phyloP scores from a whole-genome alignment of 805 yeast genomes.

The Yamadazyma akitaensis region DNA sequence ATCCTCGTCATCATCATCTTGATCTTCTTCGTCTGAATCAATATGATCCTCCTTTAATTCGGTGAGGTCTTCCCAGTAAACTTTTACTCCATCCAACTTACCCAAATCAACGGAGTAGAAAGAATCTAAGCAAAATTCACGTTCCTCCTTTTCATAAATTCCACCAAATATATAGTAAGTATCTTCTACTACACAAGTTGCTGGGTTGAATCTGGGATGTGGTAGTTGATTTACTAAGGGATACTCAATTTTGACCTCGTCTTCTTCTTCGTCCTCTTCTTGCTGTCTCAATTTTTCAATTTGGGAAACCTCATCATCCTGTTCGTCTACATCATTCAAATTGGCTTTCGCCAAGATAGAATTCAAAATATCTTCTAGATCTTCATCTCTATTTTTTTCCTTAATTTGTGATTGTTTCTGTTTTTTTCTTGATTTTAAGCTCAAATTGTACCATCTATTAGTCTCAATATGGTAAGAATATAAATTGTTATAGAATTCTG shows the following conservation, averaged over 20 bases:
- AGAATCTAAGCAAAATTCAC: constrained; percentile 79
- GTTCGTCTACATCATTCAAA: constrained; percentile 57
- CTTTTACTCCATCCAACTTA: constrained; percentile 81
- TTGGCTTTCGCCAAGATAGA: constrained; percentile 72
- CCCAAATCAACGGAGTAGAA: constrained; percentile 83
- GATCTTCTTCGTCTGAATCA: constrained; percentile 44
- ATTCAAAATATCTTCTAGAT: constrained; percentile 77
- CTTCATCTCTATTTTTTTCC: constrained; percentile 64
- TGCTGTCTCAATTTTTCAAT: constrained; percentile 33
- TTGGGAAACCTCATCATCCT: constrained; percentile 37
- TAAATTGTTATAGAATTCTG: constrained; percentile 77
- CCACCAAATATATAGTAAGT: constrained; percentile 85
- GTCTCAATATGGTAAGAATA: constrained; percentile 80
- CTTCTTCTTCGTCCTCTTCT: constrained; percentile 34
- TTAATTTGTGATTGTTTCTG: constrained; percentile 38
- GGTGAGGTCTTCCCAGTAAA: constrained; percentile 84
- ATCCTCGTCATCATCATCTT: constrained; percentile 48
- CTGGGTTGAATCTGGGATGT: constrained; percentile 84
- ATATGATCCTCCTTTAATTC: constrained; percentile 51
- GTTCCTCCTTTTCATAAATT: constrained; percentile 83
- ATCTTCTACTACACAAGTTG: constrained; percentile 83
- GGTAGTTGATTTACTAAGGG: constrained; percentile 65
- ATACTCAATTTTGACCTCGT: constrained; percentile 43
- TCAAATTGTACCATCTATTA: constrained; percentile 82
- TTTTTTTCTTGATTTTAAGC: constrained; percentile 60